These are phyloP conservation scores for Chlamydomonas schloesseri DNA, from an alignment of 139 green algal species.

Conservation along the genomic window DNA sequence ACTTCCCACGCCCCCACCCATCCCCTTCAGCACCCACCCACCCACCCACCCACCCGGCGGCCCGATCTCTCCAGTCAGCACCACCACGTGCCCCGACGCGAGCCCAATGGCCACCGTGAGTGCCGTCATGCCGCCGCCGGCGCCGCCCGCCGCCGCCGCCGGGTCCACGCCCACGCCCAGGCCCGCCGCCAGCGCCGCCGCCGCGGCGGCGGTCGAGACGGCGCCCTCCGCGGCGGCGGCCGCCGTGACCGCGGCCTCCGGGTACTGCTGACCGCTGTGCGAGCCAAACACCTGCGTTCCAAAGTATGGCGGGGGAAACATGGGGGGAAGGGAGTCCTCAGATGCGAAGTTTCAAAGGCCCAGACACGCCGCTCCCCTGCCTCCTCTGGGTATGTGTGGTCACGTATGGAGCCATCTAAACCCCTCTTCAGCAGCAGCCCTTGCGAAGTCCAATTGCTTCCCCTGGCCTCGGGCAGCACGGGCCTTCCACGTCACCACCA, in stretches of 20 bases:
- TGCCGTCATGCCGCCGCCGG: not conserved
- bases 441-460: too few species aligned
- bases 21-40: too few species aligned
- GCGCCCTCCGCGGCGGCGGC: slow-evolving; percentile 13
- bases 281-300: slow-evolving; percentile 27
- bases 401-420: too few species aligned
- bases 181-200: not conserved
- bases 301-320: too few species aligned
- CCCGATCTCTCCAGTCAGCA: slow-evolving; percentile 51
- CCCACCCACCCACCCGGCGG: not conserved
- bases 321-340: too few species aligned
- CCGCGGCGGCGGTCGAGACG: not conserved
- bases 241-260: slow-evolving; percentile 70
- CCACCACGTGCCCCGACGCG: slow-evolving; percentile 57
- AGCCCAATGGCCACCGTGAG: slow-evolving; percentile 58
- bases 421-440: too few species aligned
- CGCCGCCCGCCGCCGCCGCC: not conserved
- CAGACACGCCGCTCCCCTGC: too few species aligned
- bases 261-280: slow-evolving; percentile 48
- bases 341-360: too few species aligned
- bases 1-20: not conserved
- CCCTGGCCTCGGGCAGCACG: too few species aligned
- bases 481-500: too few species aligned
- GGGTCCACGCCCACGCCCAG: not conserved
- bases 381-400: too few species aligned